Conservation (phyloP, 2,329 filamentous ascomycete species). For the Fusarium denticulatum region DNA sequence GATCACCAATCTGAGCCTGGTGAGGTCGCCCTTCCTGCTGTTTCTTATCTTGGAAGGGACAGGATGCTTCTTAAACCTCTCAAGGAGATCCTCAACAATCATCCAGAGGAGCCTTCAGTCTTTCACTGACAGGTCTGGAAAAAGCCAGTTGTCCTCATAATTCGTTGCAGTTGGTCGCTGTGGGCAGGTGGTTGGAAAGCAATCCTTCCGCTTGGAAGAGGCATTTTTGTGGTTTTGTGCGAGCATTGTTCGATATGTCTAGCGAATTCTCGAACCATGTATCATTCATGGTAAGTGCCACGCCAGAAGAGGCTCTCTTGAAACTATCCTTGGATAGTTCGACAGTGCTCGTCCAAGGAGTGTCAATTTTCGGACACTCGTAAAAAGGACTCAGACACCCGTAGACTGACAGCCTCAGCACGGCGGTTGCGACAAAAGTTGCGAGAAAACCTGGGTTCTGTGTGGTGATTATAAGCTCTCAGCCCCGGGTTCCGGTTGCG, state of each 20-base stretch:
- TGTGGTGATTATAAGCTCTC: not conserved
- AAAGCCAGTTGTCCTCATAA: no score
- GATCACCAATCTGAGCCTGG: not conserved
- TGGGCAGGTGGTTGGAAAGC: no score
- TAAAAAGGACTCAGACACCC: not conserved
- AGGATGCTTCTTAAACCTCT: not conserved
- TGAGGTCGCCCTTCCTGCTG: not conserved
- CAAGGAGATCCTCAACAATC: not conserved
- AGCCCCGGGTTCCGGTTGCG: not conserved
- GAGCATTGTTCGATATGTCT: no score
- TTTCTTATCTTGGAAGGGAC: not conserved
- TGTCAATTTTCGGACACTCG: no score
- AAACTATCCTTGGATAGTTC: not conserved
- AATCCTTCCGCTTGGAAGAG: no score
- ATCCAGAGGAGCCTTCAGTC: not conserved
- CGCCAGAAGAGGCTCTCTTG: not conserved
- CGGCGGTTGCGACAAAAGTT: not conserved
- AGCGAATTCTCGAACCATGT: not conserved
- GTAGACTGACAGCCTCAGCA: rapidly evolving
- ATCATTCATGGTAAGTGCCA: not conserved
- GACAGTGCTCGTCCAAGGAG: not conserved
- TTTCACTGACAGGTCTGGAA: no score
- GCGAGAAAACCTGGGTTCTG: not conserved
- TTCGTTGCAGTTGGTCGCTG: no score
- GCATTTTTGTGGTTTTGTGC: no score